Evolutionary conservation across 2,329 filamentous ascomycete species (phyloP), one percentile per base, ranked within the genome.

Genomic region (Alternaria gaisen): DNA sequence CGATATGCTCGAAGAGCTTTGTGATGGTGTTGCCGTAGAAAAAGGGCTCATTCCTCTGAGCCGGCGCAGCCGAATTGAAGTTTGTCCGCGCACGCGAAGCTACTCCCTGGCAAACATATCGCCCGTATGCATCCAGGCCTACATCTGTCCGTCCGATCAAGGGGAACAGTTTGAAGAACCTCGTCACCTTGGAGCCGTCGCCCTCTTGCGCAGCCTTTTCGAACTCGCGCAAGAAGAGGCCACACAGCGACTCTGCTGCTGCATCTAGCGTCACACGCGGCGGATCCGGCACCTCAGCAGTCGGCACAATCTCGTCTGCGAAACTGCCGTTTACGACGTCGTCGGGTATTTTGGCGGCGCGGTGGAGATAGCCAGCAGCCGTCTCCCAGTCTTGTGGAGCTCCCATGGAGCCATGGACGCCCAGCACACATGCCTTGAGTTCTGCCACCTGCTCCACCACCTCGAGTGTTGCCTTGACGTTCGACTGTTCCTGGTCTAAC

Each of bases 301-400:
- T 98, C 0, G 95, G 95, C 9, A 99, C 95, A 75, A 97, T 94
- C 66, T 93, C 88, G 36, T 94, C 91, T 0, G 95, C 94, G 76
- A 99, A 99, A 16, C 88, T 87, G 26, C 95, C 93, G 67, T 91
- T 86, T 52, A 94, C 85, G 52, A 99, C 94, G 1, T 90, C 85
- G 52, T 89, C 85, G 0, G 94, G 94, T 12, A 99, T 89, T 68
- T 91, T 89, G 61, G 89, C 89, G 7, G 95, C 94, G 44, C 94
- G 88, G 65, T 91, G 88, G 60, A 99, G 86, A 78, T 98, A 98
- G 47, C 87, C 91, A 2, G 95, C 95, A 4, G 95, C 95, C 3
- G 93, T 95, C 80, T 99, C 95, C 95, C 95, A 99, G 81, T 99
- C 95, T 79, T 99, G 95, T 42, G 95, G 93, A 5, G 94, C 94